Evolutionary conservation across 768 basidiomycete species (phyloP).

Genomic region (Phylloporus rhodoxanthus): DNA sequence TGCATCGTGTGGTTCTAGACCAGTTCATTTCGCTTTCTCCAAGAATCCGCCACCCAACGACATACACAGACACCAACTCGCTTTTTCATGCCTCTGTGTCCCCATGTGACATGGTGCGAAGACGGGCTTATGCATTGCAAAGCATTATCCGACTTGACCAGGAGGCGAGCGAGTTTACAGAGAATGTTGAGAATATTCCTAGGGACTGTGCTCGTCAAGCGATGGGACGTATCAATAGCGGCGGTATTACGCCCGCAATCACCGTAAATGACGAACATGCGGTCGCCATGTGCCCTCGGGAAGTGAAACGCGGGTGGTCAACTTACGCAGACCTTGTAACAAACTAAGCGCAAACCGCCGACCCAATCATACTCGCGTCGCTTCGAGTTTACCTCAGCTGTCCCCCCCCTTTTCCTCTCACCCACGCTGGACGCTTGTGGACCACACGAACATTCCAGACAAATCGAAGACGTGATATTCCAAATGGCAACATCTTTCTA

Average conservation of each 20-base stretch:
- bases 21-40: slow-evolving; percentile 13
- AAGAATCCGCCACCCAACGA: neutral
- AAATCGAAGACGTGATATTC: slow-evolving; percentile 30
- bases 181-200: slow-evolving; percentile 2
- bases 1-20: slow-evolving; percentile 12
- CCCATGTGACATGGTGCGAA: neutral
- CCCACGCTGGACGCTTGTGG: slow-evolving; percentile 13
- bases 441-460: slow-evolving; percentile 22
- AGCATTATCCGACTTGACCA: neutral
- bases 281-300: slow-evolving; percentile 29
- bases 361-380: slow-evolving; percentile 19
- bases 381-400: slow-evolving; percentile 29
- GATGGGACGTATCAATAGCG: slow-evolving; percentile 10
- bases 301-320: slow-evolving; percentile 19
- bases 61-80: neutral
- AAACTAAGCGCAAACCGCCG: slow-evolving; percentile 22
- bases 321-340: slow-evolving; percentile 16
- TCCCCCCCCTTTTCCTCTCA: slow-evolving; percentile 11
- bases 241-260: slow-evolving; percentile 15
- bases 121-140: neutral
- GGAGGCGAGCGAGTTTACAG: neutral
- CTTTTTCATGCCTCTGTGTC: neutral
- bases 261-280: slow-evolving; percentile 33
- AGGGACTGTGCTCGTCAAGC: slow-evolving; percentile 8
- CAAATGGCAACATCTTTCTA: slow-evolving; percentile 12